Conservation (phyloP, 2,329 filamentous ascomycete genomes). For the Fusarium floridanum region DNA sequence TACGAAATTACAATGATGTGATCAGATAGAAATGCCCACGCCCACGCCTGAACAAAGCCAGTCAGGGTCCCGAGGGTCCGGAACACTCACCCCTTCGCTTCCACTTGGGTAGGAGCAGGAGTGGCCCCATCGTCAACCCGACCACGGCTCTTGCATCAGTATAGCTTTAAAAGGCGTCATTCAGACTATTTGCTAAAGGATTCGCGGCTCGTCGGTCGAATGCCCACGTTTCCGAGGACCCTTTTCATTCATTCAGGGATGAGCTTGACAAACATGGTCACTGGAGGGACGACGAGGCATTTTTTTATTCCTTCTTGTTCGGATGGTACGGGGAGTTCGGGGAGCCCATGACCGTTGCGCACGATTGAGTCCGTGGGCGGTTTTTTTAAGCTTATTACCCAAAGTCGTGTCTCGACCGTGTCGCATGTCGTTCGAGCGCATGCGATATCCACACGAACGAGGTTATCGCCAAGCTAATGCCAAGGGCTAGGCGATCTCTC, state of each 20-base stretch:
- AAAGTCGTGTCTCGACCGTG: slow-evolving; percentile 1
- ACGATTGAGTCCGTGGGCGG: not conserved
- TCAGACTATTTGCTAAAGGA: slow-evolving; percentile 12
- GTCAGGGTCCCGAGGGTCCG: slow-evolving; percentile 14
- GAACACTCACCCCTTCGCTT: not conserved
- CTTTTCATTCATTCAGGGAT: not conserved
- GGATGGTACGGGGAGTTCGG: slow-evolving; percentile 30
- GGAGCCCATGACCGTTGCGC: slow-evolving; percentile 8
- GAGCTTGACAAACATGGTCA: not conserved
- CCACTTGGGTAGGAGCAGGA: slow-evolving; percentile 10
- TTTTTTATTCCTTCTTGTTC: not conserved
- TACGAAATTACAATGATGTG: slow-evolving; percentile 19
- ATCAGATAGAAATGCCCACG: not conserved
- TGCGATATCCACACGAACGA: slow-evolving; percentile 24
- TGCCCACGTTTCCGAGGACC: not conserved
- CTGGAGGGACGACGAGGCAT: not conserved
- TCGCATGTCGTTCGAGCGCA: not conserved
- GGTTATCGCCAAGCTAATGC: slow-evolving; percentile 36
- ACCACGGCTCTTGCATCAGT: slow-evolving; percentile 34
- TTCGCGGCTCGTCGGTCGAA: slow-evolving; percentile 31
- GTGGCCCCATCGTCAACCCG: slow-evolving; percentile 18
- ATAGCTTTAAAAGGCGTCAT: slow-evolving; percentile 38
- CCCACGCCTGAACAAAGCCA: not conserved
- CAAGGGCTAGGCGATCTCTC: slow-evolving; percentile 40
- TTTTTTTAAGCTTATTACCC: slow-evolving; percentile 41